Evolutionary conservation across 2,329 filamentous ascomycete species (phyloP).

Genomic region (Stagonosporopsis tanaceti): DNA sequence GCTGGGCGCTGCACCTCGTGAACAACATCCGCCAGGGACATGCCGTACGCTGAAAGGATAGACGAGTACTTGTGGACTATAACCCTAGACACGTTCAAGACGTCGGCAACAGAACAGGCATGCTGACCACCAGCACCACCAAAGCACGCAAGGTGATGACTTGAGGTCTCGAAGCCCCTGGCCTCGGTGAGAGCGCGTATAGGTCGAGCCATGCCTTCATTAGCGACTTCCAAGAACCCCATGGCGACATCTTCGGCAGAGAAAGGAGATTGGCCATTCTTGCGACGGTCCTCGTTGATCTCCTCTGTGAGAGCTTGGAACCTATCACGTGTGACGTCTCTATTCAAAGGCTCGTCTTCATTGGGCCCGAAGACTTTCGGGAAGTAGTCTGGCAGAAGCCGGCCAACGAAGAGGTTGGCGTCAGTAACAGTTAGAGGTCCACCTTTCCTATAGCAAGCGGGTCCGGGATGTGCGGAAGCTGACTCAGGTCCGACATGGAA

Average conservation of each 20-base stretch:
- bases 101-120: conserved; percentile 84
- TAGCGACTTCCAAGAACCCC: conserved; percentile 84
- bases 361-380: conserved; percentile 89
- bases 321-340: too few species aligned
- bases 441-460: conserved; percentile 86
- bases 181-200: conserved; percentile 89
- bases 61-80: too few species aligned
- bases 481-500: conserved; percentile 88
- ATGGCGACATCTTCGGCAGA: conserved; percentile 77
- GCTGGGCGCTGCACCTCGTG: too few species aligned
- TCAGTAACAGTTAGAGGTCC: conserved; percentile 88
- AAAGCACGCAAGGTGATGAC: conserved; percentile 85
- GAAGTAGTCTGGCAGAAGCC: conserved; percentile 84
- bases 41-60: too few species aligned
- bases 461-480: conserved; percentile 83
- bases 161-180: conserved; percentile 85
- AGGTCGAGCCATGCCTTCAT: conserved; percentile 85
- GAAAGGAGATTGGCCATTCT: conserved; percentile 67
- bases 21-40: too few species aligned
- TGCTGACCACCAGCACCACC: conserved; percentile 90
- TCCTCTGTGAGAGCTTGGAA: conserved; percentile 54
- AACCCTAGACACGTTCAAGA: conserved; percentile 80
- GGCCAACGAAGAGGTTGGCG: conserved; percentile 82
- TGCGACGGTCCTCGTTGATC: conserved; percentile 66
- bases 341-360: conserved; percentile 63